Conservation (phyloP, 2,329 filamentous ascomycete species). For the Trichoderma koningii region DNA sequence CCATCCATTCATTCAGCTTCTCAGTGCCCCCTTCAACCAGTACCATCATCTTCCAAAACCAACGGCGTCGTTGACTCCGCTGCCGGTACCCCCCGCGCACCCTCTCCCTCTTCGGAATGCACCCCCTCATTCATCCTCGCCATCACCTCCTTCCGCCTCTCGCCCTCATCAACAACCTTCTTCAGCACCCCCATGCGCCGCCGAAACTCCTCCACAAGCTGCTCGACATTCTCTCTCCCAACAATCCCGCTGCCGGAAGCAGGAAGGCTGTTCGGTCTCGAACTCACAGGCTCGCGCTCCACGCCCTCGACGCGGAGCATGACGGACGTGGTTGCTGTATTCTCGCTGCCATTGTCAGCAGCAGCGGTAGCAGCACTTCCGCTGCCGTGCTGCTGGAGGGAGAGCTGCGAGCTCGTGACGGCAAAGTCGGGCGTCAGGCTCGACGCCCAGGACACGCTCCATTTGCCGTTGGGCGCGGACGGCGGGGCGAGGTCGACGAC, state of each 20-base stretch:
- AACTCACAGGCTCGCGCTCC: constrained; percentile 42
- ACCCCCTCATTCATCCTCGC: constrained; percentile 12
- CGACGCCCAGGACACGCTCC: constrained; percentile 66
- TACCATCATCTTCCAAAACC: too few species aligned
- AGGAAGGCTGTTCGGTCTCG: constrained; percentile 34
- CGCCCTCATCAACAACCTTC: constrained; percentile 56
- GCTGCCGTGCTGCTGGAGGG: constrained; percentile 46
- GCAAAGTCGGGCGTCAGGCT: constrained; percentile 76
- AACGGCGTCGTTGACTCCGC: neutral
- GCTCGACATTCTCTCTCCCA: constrained; percentile 51
- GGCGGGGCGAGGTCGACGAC: constrained; percentile 56
- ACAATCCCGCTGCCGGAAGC: constrained; percentile 39
- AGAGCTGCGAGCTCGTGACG: constrained; percentile 50
- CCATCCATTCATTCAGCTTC: too few species aligned
- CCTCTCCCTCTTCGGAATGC: constrained; percentile 8
- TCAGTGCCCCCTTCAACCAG: too few species aligned
- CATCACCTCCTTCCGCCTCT: constrained; percentile 44
- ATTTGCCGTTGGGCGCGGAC: constrained; percentile 36
- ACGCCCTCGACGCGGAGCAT: constrained; percentile 44
- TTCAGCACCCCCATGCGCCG: constrained; percentile 57
- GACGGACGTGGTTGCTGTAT: constrained; percentile 27
- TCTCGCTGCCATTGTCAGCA: constrained; percentile 26
- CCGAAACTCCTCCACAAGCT: constrained; percentile 59
- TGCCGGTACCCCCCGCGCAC: neutral
- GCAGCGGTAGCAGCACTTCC: constrained; percentile 31